These are phyloP conservation scores for Meira nashicola DNA, from an alignment of 1,284 basidiomycete genomes.

Conservation along the genomic window DNA sequence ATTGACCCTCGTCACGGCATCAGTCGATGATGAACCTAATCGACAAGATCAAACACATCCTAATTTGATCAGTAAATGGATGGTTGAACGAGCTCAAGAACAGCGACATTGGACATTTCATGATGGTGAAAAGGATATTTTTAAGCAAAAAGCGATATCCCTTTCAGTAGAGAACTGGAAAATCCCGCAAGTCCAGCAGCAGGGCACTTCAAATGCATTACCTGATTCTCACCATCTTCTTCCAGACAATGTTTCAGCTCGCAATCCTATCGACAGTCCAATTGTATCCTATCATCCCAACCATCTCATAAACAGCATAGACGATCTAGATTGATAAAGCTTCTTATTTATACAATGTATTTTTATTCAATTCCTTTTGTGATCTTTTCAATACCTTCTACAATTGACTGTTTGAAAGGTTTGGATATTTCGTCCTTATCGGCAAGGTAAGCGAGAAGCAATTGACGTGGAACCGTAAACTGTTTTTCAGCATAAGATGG, in stretches of 20 bases:
- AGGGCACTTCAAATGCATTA: neutral
- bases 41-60: neutral
- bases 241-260: neutral
- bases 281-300: neutral
- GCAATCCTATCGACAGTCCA: neutral
- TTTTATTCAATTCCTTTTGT: neutral
- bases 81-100: conserved; percentile 6
- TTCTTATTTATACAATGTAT: neutral
- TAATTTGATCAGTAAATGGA: conserved; percentile 6
- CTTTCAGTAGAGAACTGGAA: neutral
- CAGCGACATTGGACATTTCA: neutral
- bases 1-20: neutral
- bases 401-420: conserved; percentile 16
- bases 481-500: neutral
- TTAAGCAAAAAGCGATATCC: neutral
- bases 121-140: neutral
- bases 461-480: conserved; percentile 24
- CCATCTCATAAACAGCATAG: neutral
- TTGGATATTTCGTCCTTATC: conserved; percentile 34
- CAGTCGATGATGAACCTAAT: neutral
- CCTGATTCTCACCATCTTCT: neutral
- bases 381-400: conserved; percentile 10
- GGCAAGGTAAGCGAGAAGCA: conserved; percentile 48
- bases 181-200: neutral
- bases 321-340: conserved; percentile 9